Evolutionary conservation across 169 alveolate species (phyloP), one percentile per base, ranked within the genome.

Genomic region (Cryptosporidium ryanae): DNA sequence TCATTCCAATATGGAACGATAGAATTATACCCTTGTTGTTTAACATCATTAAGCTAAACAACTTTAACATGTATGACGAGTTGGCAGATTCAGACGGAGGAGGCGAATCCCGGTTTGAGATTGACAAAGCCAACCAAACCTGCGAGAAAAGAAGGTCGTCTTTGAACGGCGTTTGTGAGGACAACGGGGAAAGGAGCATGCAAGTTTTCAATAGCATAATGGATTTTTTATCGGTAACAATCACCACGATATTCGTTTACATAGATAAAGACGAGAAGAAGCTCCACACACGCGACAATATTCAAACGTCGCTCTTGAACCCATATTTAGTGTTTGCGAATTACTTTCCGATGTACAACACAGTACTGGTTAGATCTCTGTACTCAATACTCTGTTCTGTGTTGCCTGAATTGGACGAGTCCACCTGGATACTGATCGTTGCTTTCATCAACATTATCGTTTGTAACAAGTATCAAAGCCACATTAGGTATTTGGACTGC

Each of bases 1-100:
- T 76, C 59, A 55, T 76, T 61, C 87, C 87, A 23, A 76, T 76
- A 12, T 76, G 87, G 87, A 76, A 76, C 38, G 76, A 76, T 25
- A 59, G 63, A 23, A 61, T 76, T 44, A 76, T 76, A 38, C 87
- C 87, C 25, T 38, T 61, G 17, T 25, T 76, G 25, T n/a, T 54
- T 3, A 61, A 61, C 21, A 76, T 65, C 17, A 17, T 76, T 31
- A 44, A 76, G 46, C 25, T 21, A 21, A 6, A 23, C 25, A n/a
- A 61, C 18, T 6, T 6, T 61, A 18, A 61, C 8, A 31, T 25
- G 6, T 6, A 38, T 38, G 8, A 4, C 8, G 46, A 38, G 8
- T 38, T 0, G 1, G 8, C 8, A 6, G 46, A 38, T 38, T 0
- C 46, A 38, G 46, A 4, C 3, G 8, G 8, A 38, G 46, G 13